These are phyloP conservation scores for Rhizopus sp. DNA, from an alignment of 371 early-diverging fungal species.

Conservation along the genomic window DNA sequence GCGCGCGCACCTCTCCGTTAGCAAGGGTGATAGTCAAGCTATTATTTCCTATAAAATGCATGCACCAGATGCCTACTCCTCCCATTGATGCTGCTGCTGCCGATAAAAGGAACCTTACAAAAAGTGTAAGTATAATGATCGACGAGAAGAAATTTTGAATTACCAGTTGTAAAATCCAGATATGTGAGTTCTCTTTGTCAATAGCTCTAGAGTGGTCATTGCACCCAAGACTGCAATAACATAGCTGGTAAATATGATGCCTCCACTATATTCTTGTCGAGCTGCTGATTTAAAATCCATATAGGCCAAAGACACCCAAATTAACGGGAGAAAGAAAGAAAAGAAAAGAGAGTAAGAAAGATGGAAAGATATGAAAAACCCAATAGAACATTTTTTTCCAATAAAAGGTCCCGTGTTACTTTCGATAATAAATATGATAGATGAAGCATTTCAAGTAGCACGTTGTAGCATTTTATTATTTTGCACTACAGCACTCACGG, in stretches of 20 bases:
- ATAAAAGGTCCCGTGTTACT: too few species aligned
- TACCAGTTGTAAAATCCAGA: conserved; percentile 33
- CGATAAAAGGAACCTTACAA: background rate
- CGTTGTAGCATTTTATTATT: too few species aligned
- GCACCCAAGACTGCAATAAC: conserved; percentile 29
- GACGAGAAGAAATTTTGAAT: background rate
- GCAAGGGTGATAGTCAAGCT: conserved; percentile 29
- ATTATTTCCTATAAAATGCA: conserved; percentile 48
- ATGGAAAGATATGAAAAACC: too few species aligned
- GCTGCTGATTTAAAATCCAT: too few species aligned
- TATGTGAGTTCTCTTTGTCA: conserved; percentile 29
- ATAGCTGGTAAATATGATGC: conserved; percentile 30
- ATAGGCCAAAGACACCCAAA: too few species aligned
- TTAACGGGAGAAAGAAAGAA: too few species aligned
- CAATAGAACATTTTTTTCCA: too few species aligned
- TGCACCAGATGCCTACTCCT: conserved; percentile 3
- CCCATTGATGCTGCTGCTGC: background rate
- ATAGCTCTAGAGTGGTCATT: conserved; percentile 30
- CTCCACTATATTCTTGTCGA: conserved; percentile 21
- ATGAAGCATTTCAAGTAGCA: too few species aligned
- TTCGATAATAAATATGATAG: too few species aligned
- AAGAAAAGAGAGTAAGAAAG: too few species aligned
- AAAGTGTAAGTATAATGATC: background rate
- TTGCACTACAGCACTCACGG: too few species aligned
- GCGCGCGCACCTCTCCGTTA: conserved; percentile 19